Conservation (phyloP, 1,139 yeast genomes). For the Protomyces pachydermus region DNA sequence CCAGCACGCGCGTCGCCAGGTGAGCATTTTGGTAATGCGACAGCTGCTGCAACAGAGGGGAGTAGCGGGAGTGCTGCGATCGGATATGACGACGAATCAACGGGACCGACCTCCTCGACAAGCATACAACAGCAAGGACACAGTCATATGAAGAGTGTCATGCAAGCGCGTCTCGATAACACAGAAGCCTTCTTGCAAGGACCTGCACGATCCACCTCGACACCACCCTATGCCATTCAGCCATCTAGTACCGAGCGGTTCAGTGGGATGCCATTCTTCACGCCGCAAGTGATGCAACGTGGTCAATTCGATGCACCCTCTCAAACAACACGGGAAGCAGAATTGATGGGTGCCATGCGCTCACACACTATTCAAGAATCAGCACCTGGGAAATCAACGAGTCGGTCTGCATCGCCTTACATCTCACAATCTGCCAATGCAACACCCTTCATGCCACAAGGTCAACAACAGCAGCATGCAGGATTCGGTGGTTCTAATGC, state of each 20-base stretch:
- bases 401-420: constrained; percentile 17
- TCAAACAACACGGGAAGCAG: constrained; percentile 1
- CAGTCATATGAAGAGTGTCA: constrained; percentile 19
- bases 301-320: constrained; percentile 5
- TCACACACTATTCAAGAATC: constrained; percentile 1
- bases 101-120: neutral
- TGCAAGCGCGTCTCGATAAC: constrained; percentile 7
- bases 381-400: neutral
- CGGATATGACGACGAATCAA: constrained; percentile 4
- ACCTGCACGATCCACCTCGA: constrained; percentile 19
- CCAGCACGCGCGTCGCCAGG: constrained; percentile 16
- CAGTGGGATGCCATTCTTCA: constrained; percentile 15
- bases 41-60: neutral
- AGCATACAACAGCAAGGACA: neutral
- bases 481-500: neutral
- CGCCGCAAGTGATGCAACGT: constrained; percentile 21
- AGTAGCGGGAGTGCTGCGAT: constrained; percentile 7
- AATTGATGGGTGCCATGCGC: constrained; percentile 10
- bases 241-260: neutral
- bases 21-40: constrained; percentile 10
- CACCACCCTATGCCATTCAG: constrained; percentile 13
- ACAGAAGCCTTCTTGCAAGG: constrained; percentile 14
- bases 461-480: constrained; percentile 11
- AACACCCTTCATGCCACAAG: neutral
- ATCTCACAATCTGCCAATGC: constrained; percentile 3